phyloP scores from a whole-genome alignment of 2,329 filamentous ascomycete species.

The Colletotrichum sp. region DNA sequence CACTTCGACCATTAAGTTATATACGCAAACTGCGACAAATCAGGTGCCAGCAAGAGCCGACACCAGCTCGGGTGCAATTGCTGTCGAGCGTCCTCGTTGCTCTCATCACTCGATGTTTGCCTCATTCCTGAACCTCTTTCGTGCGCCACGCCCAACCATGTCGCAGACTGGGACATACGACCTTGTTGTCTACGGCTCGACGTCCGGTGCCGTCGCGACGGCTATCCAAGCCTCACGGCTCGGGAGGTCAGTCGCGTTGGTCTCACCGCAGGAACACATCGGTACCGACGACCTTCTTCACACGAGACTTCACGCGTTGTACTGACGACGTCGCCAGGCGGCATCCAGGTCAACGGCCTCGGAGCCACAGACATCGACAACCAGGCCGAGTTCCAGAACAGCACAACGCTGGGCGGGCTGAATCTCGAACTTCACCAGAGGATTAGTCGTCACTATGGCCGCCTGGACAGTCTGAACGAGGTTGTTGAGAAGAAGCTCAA shows the following conservation, averaged over 20 bases:
- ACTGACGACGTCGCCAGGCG: rapidly evolving
- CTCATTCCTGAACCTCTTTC: neutral
- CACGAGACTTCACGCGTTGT: rapidly evolving
- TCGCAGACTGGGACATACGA: neutral
- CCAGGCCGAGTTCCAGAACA: neutral
- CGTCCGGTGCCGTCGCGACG: neutral
- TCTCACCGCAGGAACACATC: neutral
- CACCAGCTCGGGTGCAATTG: neutral
- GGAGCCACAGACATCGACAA: neutral
- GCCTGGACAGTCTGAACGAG: slow-evolving; percentile 11
- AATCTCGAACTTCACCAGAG: slow-evolving; percentile 24
- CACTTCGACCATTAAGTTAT: rapidly evolving
- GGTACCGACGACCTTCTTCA: neutral
- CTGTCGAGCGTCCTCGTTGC: neutral
- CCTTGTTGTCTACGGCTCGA: neutral
- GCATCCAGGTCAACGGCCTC: neutral
- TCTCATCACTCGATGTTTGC: neutral
- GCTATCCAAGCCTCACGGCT: neutral
- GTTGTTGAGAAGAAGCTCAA: slow-evolving; percentile 14
- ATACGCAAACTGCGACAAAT: neutral
- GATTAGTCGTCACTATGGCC: slow-evolving; percentile 23
- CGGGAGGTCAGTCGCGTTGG: neutral
- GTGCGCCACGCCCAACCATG: neutral
- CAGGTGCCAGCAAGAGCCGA: neutral
- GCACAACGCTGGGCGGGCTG: neutral